These are phyloP conservation scores for Teratosphaeria gauchensis DNA, from an alignment of 2,329 filamentous ascomycete species.

Conservation along the genomic window DNA sequence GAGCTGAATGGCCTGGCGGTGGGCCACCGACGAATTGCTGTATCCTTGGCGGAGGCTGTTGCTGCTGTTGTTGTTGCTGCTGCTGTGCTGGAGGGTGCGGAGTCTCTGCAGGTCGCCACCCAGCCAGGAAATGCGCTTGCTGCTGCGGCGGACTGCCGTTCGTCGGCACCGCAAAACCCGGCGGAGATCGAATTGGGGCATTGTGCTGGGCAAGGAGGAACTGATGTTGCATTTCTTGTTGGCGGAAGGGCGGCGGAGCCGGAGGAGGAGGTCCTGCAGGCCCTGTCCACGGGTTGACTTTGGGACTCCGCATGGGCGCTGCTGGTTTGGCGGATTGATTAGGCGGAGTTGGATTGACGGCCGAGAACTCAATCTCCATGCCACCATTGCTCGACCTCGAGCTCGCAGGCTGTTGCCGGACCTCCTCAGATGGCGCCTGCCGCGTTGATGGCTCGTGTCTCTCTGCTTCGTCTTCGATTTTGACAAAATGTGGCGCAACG, in stretches of 20 bases:
- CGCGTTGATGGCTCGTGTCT: neutral
- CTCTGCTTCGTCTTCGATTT: neutral
- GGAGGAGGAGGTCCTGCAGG: neutral
- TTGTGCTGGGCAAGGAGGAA: neutral
- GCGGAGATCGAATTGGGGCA: neutral
- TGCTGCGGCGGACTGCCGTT: neutral
- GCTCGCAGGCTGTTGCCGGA: neutral
- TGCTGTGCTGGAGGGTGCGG: neutral
- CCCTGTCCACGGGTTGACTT: neutral
- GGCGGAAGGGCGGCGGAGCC: neutral
- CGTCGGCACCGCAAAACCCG: neutral
- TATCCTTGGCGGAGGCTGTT: neutral
- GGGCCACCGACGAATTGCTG: neutral
- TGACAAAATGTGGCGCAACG: neutral
- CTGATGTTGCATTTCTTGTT: neutral
- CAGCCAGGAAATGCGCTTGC: neutral
- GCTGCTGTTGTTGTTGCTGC: neutral
- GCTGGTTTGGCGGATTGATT: neutral
- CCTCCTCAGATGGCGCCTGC: neutral
- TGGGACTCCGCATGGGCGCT: neutral
- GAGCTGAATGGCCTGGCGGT: neutral
- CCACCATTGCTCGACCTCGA: neutral
- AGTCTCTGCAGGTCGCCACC: neutral
- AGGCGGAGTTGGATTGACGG: neutral
- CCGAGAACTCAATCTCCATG: neutral